Percentiles rank a stretch among this genome's conserved stretches.
phyloP scores from a whole-genome alignment of 2,329 filamentous ascomycete species.

The Hypomyces perniciosus region DNA sequence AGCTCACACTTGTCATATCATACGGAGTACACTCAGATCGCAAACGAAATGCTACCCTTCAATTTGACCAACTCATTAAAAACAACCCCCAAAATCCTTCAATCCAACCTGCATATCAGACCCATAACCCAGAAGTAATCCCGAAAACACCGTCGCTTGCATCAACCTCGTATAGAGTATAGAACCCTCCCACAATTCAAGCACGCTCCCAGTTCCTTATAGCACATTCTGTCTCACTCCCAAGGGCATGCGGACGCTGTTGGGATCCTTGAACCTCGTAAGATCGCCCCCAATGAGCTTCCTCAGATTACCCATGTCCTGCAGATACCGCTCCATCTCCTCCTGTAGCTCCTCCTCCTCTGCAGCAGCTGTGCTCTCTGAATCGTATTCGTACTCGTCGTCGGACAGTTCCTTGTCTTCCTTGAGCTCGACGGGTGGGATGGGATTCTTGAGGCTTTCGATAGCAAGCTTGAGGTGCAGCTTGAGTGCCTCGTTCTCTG shows the following conservation, averaged over 20 bases:
- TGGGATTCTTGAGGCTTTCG: conserved; percentile 84
- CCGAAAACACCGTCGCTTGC: conserved; percentile 12
- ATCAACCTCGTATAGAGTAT: conserved; percentile 1
- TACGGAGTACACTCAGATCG: background rate
- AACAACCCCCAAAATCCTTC: background rate
- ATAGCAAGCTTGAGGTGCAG: conserved; percentile 84
- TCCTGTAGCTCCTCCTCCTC: conserved; percentile 65
- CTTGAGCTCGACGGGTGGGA: conserved; percentile 49
- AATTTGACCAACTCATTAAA: background rate
- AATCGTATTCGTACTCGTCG: conserved; percentile 51
- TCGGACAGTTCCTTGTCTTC: conserved; percentile 21
- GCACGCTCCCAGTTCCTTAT: conserved; percentile 14
- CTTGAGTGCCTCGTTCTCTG: conserved; percentile 83
- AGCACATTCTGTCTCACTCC: conserved; percentile 36
- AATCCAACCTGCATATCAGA: background rate
- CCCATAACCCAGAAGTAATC: background rate
- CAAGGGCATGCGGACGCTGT: conserved; percentile 49
- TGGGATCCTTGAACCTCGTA: conserved; percentile 57
- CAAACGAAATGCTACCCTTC: background rate
- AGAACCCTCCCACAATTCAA: background rate
- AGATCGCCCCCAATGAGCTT: conserved; percentile 70
- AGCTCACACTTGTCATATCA: no score
- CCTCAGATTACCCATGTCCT: conserved; percentile 67
- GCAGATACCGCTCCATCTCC: conserved; percentile 78
- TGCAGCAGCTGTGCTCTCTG: conserved; percentile 37